Percentiles rank a stretch among this genome's conserved stretches.
Conservation (phyloP, 2,329 filamentous ascomycete species). For the Ceratocystis lukuohia region DNA sequence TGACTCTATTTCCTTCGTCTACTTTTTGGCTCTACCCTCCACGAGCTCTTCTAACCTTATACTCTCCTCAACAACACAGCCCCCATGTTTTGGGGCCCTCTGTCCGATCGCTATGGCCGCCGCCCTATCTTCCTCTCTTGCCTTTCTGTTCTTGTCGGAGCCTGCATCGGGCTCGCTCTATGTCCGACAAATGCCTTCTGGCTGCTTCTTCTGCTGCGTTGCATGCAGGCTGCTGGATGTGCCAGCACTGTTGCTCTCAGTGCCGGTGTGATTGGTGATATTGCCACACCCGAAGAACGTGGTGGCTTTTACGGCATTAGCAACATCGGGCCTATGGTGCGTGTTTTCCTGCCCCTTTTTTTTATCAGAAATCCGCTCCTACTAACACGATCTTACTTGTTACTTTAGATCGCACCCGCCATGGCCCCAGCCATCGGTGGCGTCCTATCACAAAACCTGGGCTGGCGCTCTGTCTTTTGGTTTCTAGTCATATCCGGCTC, state of each 20-base stretch:
- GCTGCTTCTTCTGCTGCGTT: slow-evolving; percentile 26
- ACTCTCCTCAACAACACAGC: slow-evolving; percentile 14
- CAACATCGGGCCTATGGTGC: slow-evolving; percentile 26
- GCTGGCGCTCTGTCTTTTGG: slow-evolving; percentile 42
- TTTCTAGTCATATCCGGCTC: slow-evolving; percentile 36
- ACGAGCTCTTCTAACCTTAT: not conserved
- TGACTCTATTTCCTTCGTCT: not conserved
- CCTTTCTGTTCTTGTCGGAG: slow-evolving; percentile 25
- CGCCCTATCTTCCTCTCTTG: slow-evolving; percentile 25
- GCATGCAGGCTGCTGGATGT: slow-evolving; percentile 26
- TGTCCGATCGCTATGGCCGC: slow-evolving; percentile 27
- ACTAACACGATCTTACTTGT: not conserved
- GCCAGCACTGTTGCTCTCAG: slow-evolving; percentile 28
- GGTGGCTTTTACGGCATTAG: slow-evolving; percentile 27
- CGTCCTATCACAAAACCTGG: slow-evolving; percentile 32
- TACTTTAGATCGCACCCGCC: slow-evolving; percentile 29
- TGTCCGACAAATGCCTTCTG: slow-evolving; percentile 26
- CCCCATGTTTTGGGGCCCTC: slow-evolving; percentile 28
- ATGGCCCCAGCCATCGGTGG: slow-evolving; percentile 40
- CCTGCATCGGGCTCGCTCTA: slow-evolving; percentile 26
- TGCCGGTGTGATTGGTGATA: slow-evolving; percentile 27
- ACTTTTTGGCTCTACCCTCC: not conserved
- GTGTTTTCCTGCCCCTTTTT: not conserved
- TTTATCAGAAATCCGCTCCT: not conserved
- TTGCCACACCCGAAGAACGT: slow-evolving; percentile 25